A percentile compares a stretch with the other conserved stretches of the same genome.
Evolutionary conservation across 2,329 filamentous ascomycete genomes (phyloP).

Genomic region (Pestalotiopsis sp.): DNA sequence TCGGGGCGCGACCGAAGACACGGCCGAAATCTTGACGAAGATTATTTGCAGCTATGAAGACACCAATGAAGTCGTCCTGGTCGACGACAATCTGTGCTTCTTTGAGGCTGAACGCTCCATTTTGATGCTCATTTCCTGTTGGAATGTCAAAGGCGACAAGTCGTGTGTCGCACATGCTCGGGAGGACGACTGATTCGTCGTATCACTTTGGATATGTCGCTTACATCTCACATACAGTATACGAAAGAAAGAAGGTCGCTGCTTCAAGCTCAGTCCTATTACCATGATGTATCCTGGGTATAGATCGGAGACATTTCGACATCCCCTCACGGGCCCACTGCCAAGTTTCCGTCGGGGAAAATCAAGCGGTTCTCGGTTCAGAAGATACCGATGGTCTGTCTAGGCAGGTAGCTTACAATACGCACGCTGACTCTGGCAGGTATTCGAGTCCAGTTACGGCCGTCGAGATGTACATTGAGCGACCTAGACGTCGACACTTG

Average conservation of each 20-base stretch:
- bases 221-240: background rate
- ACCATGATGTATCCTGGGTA: background rate
- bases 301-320: background rate
- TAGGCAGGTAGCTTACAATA: background rate
- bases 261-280: background rate
- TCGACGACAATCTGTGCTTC: constrained; percentile 8
- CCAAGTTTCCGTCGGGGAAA: background rate
- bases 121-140: background rate
- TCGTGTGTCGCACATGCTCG: constrained; percentile 17
- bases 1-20: constrained; percentile 21
- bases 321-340: background rate
- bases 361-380: background rate
- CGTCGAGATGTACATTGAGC: too few relatives aligned
- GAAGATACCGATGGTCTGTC: background rate
- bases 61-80: constrained; percentile 18
- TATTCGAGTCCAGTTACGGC: too few relatives aligned
- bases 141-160: constrained; percentile 9
- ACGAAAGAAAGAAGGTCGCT: background rate
- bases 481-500: too few relatives aligned
- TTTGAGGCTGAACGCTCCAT: background rate
- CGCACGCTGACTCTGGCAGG: too few relatives aligned
- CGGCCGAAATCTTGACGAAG: constrained; percentile 26
- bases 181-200: background rate
- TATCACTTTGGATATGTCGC: too few relatives aligned
- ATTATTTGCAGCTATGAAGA: constrained; percentile 21